Conservation (phyloP, 257 asterid species). For the Solanum lycopersicoides region DNA sequence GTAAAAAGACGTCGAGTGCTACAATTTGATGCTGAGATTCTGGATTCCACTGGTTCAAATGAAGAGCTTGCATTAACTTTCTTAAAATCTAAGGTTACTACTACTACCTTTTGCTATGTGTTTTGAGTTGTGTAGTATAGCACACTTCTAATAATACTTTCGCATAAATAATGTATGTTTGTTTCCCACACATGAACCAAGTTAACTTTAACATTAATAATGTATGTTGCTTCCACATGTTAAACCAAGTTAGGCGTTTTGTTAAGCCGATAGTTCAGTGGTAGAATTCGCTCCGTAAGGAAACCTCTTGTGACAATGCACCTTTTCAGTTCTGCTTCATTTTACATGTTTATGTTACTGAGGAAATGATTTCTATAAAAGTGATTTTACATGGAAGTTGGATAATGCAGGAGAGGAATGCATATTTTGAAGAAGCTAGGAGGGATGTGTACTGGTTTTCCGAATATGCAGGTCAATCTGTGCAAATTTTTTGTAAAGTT, state of each 20-base stretch:
- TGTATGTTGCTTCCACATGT: not conserved
- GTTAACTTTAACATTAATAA: not conserved
- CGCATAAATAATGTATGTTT: not conserved
- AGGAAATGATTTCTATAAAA: not conserved
- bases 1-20: slow-evolving; percentile 57
- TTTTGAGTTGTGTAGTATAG: not conserved
- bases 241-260: not conserved
- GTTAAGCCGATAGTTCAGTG: not conserved
- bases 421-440: slow-evolving; percentile 45
- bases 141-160: not conserved
- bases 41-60: slow-evolving; percentile 20
- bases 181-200: not conserved
- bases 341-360: not conserved
- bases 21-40: slow-evolving; percentile 46
- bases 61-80: slow-evolving; percentile 19
- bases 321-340: not conserved
- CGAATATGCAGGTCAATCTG: slow-evolving; percentile 46
- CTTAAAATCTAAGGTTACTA: slow-evolving; percentile 42
- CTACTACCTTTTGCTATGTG: not conserved
- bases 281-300: not conserved
- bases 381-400: not conserved
- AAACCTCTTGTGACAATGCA: not conserved
- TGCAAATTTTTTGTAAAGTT: not conserved
- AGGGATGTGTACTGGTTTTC: slow-evolving; percentile 59
- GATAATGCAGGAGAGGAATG: slow-evolving; percentile 37